Evolutionary conservation across 2,329 filamentous ascomycete species (phyloP), one percentile per base, ranked within the genome.

Genomic region (Aspergillus melleus): DNA sequence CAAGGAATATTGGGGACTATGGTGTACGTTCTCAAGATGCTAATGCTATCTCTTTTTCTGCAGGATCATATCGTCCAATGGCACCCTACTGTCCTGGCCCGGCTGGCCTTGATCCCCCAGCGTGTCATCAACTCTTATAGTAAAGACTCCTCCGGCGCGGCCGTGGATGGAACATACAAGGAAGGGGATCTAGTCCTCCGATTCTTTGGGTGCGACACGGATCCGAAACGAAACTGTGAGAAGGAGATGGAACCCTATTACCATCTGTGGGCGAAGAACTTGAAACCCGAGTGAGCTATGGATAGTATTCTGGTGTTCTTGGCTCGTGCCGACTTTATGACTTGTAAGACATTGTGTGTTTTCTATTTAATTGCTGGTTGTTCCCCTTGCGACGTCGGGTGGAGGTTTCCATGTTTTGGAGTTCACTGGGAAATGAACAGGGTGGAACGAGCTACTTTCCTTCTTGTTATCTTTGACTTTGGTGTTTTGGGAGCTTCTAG

Each of bases 31-130:
- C 14, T 16, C 36, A n/a, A 2, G 36, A 42, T 42, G 36, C 36
- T 42, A n/a, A 42, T n/a, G 2, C 4, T 47, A 19, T 46, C 10
- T 30, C n/a, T 46, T 52, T 29, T 59, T 50, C 32, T 57, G 32
- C 63, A 93, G 90, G 90, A 94, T 77, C 91, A 95, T 72, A 90
- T 94, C 66, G 87, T 91, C 36, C 94, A 96, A 81, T 99, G 95
- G 96, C 95, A 99, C 73, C 92, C 94, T 29, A 99, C 95, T 0
- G 89, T 99, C 49, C 85, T 99, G 11, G 92, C 94, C 42, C 95
- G 92, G 72, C 80, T 98, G 62, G 93, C 90, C 1, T 82, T 99
- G 22, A 83, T 99, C n/a, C 92, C 94, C 2, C 95, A 99, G 76
- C 86, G 89, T 54, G 82, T 84, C 36, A 80, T 99, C 73, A 96